Percentiles rank a stretch among this genome's conserved stretches.
phyloP scores from a whole-genome alignment of 306 rosid species.

The barrel medic (Medicago truncatula) region MtrunA17r5.0-ANR NC_053043.1:8528001-8528500 shows the following conservation, averaged over 20 bases:
- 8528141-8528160: slow-evolving; percentile 73
- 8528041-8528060: slow-evolving; percentile 95
- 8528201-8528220: slow-evolving; percentile 46
- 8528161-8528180: slow-evolving; percentile 74
- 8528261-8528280: slow-evolving; percentile 58
- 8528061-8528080: slow-evolving; percentile 96
- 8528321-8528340: slow-evolving; percentile 49
- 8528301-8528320: slow-evolving; percentile 70
- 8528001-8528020: not conserved
- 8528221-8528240: slow-evolving; percentile 74
- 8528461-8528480: too few species aligned
- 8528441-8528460: too few species aligned
- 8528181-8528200: slow-evolving; percentile 69
- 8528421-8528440: too few species aligned
- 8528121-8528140: slow-evolving; percentile 48
- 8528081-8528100: slow-evolving; percentile 88
- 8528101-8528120: slow-evolving; percentile 57
- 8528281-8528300: slow-evolving; percentile 53
- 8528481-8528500: too few species aligned
- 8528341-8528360: slow-evolving; percentile 52
- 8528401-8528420: too few species aligned
- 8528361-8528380: slow-evolving; percentile 52
- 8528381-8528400: not conserved
- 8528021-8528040: slow-evolving; percentile 56
- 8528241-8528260: slow-evolving; percentile 76